These are phyloP conservation scores for Rhizopogon vulgaris DNA, from an alignment of 768 basidiomycete species.

Conservation along the genomic window DNA sequence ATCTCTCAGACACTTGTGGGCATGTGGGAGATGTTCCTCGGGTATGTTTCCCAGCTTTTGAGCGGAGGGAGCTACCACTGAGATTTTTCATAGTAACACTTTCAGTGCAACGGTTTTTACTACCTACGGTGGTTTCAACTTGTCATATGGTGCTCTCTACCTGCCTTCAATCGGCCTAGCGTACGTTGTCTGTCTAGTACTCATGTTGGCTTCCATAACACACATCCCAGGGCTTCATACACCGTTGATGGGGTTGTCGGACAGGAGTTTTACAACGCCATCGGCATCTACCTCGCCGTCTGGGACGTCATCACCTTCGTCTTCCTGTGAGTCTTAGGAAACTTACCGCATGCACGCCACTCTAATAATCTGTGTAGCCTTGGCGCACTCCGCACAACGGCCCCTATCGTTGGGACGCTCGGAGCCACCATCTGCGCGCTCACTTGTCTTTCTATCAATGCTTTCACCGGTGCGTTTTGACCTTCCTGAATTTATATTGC, in stretches of 20 bases:
- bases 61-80: background rate
- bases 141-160: constrained; percentile 22
- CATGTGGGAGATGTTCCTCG: constrained; percentile 28
- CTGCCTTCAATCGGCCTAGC: constrained; percentile 20
- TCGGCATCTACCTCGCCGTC: constrained; percentile 22
- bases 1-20: constrained; percentile 24
- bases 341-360: no score
- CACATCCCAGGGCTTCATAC: constrained; percentile 15
- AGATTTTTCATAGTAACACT: constrained; percentile 16
- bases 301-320: constrained; percentile 21
- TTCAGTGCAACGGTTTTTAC: constrained; percentile 21
- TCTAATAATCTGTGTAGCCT: constrained; percentile 8
- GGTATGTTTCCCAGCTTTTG: constrained; percentile 10
- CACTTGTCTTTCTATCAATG: constrained; percentile 16
- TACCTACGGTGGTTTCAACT: constrained; percentile 25
- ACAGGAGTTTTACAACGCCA: constrained; percentile 18
- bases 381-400: constrained; percentile 21
- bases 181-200: constrained; percentile 8
- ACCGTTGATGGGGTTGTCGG: constrained; percentile 17
- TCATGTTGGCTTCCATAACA: background rate
- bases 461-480: constrained; percentile 19
- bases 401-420: constrained; percentile 17
- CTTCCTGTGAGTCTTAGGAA: constrained; percentile 13
- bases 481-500: background rate
- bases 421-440: constrained; percentile 18